Conservation (phyloP, 2,329 filamentous ascomycete species). For the Monosporascus cannonballus region DNA sequence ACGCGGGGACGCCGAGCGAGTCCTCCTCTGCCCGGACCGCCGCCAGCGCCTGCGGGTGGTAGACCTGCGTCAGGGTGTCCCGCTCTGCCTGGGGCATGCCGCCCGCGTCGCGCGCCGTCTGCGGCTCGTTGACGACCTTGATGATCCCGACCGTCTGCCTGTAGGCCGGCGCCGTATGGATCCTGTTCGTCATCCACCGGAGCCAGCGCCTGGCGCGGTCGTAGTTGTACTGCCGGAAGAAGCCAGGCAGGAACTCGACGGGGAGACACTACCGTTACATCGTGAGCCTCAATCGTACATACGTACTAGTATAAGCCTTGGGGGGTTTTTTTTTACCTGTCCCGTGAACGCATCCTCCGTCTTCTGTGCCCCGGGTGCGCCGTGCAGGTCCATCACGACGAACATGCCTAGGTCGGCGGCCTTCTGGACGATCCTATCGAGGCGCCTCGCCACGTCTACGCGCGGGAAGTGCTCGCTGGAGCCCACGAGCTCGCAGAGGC, state of each 20-base stretch:
- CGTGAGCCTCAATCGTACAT: background rate
- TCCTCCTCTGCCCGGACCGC: slow-evolving; percentile 36
- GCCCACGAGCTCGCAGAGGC: slow-evolving; percentile 43
- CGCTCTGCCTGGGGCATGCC: slow-evolving; percentile 8
- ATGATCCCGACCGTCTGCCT: slow-evolving; percentile 43
- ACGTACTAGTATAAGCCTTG: background rate
- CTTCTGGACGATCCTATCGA: slow-evolving; percentile 20
- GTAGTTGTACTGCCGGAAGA: slow-evolving; percentile 41
- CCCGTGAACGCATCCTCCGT: slow-evolving; percentile 34
- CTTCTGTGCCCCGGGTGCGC: slow-evolving; percentile 34
- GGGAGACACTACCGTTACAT: slow-evolving; percentile 7
- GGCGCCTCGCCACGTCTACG: slow-evolving; percentile 36
- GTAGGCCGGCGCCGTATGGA: slow-evolving; percentile 28
- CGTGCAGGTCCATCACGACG: slow-evolving; percentile 38
- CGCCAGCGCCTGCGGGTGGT: slow-evolving; percentile 36
- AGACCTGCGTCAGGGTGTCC: slow-evolving; percentile 26
- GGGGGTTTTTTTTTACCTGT: background rate
- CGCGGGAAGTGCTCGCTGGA: slow-evolving; percentile 44
- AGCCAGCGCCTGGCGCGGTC: slow-evolving; percentile 38
- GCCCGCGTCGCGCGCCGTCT: slow-evolving; percentile 14
- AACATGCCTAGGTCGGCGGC: slow-evolving; percentile 35
- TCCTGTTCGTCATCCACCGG: slow-evolving; percentile 35
- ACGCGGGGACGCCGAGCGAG: slow-evolving; percentile 25
- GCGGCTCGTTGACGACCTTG: slow-evolving; percentile 42
- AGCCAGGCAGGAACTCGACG: slow-evolving; percentile 27